Conservation (phyloP, 2,329 filamentous ascomycete species). For the Scedosporium apiospermum region DNA sequence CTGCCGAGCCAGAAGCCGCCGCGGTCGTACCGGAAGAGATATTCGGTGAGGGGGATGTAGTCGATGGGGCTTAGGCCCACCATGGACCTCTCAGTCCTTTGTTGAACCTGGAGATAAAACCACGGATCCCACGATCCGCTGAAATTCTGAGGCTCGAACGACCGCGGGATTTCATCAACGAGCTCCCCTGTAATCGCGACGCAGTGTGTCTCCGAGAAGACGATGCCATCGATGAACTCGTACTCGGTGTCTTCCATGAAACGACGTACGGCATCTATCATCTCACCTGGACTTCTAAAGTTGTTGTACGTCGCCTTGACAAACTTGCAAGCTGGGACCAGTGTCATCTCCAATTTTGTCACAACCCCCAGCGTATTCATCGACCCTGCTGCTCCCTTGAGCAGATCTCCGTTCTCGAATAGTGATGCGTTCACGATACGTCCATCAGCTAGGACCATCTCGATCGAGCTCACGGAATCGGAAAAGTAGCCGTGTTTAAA, state of each 20-base stretch:
- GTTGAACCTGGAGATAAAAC: constrained; percentile 48
- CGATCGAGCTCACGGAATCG: constrained; percentile 48
- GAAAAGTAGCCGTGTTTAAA: constrained; percentile 61
- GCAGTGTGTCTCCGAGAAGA: constrained; percentile 46
- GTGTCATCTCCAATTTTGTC: constrained; percentile 51
- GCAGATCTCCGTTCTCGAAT: constrained; percentile 46
- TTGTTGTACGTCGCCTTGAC: constrained; percentile 51
- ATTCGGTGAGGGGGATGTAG: constrained; percentile 52
- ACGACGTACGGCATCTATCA: constrained; percentile 23
- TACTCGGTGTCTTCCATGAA: constrained; percentile 32
- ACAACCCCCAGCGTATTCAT: constrained; percentile 60
- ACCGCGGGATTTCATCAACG: constrained; percentile 32
- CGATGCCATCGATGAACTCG: constrained; percentile 58
- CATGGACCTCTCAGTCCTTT: constrained; percentile 22
- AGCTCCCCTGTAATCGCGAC: constrained; percentile 54
- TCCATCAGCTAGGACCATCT: constrained; percentile 56
- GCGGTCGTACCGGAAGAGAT: constrained; percentile 63
- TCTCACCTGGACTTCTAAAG: constrained; percentile 20
- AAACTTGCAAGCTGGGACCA: constrained; percentile 43
- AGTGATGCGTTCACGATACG: constrained; percentile 44
- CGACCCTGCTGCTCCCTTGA: constrained; percentile 55
- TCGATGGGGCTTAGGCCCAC: constrained; percentile 28
- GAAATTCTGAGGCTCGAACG: constrained; percentile 33
- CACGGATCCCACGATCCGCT: constrained; percentile 54
- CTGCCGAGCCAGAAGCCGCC: constrained; percentile 59